Evolutionary conservation across 2,329 filamentous ascomycete species (phyloP), one percentile per base, ranked within the genome.

Genomic region (Colletotrichum camelliae): DNA sequence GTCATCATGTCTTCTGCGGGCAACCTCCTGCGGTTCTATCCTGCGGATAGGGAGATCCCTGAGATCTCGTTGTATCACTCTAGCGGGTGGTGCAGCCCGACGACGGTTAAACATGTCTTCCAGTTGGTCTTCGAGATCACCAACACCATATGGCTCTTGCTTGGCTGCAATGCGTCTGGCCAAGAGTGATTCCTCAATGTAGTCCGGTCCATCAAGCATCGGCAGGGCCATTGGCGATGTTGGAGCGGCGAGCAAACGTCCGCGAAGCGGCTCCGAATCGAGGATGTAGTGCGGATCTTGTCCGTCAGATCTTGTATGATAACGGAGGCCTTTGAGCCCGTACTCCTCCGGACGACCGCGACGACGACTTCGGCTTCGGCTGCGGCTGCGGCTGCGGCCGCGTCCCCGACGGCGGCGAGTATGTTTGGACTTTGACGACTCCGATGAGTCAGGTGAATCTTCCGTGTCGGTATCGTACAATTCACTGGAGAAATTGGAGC

Each of bases 381-480:
- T 65, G 21, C 52, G 67, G 43, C 52, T 73, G 27, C 72, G 72
- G 31, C 67, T 71, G 21, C 16, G 60, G n/a, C 67, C 43, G 12
- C 60, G 67, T 15, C 67, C 64, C 27, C 73, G 69, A 48, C 65
- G 31, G 10, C 62, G 35, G 35, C 37, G 75, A 21, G 24, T 60
- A 31, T 27, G 67, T 27, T 64, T 43, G 15, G 72, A 72, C 5
- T 58, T 76, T 4, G 75, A 76, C 48, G 68, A 67, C 10, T 76
- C 78, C 15, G 80, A 80, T 3, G 80, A 80, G 13, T 66, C 61
- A 7, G 77, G 76, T 2, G 80, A 81, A n/a, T 61, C 27, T 7
- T 62, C 73, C 2, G 69, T 69, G 10, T 67, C 76, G 21, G 65
- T 71, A 21, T 21, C 43, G n/a, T 60, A 57, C 7, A 68, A 66